Conservation (phyloP, 495 filamentous ascomycete species). For the Tuber calosporum region DNA sequence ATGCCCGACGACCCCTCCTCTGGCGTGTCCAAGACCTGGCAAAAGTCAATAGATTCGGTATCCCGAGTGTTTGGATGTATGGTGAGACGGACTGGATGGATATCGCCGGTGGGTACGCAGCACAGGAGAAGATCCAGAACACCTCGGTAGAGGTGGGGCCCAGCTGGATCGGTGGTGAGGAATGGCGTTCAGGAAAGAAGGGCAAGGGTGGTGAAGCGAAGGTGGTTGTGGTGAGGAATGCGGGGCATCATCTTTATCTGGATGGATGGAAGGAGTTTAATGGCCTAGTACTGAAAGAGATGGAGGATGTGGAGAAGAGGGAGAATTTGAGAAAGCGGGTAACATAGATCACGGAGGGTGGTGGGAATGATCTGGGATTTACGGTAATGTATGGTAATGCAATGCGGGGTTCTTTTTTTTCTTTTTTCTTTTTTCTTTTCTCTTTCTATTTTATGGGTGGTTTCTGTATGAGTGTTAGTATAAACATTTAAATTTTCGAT, state of each 20-base stretch:
- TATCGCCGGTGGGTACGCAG: slow-evolving; percentile 71
- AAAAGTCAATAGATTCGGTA: slow-evolving; percentile 68
- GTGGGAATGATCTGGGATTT: neutral
- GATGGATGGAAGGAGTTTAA: slow-evolving; percentile 91
- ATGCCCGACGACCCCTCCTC: slow-evolving; percentile 81
- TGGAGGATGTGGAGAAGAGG: slow-evolving; percentile 60
- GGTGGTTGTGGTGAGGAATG: slow-evolving; percentile 71
- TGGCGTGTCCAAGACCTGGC: slow-evolving; percentile 63
- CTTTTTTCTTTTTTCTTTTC: neutral
- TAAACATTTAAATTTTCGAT: neutral
- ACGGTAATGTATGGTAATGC: neutral
- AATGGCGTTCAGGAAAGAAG: slow-evolving; percentile 58
- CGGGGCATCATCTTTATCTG: slow-evolving; percentile 90
- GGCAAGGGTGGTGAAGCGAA: slow-evolving; percentile 58
- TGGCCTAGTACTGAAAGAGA: slow-evolving; percentile 61
- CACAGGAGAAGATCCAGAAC: slow-evolving; percentile 61
- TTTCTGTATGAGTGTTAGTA: neutral
- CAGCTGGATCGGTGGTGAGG: slow-evolving; percentile 55
- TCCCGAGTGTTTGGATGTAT: slow-evolving; percentile 88
- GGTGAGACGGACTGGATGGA: slow-evolving; percentile 99
- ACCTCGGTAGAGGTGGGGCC: slow-evolving; percentile 53
- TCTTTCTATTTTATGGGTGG: neutral
- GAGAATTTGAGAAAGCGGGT: slow-evolving; percentile 34
- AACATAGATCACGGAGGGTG: neutral
- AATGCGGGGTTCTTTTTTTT: neutral